Evolutionary conservation across 176 grass and related monocot genomes (phyloP), one percentile per base, ranked within the genome.

Genomic region (Phoenix dactylifera): DNA sequence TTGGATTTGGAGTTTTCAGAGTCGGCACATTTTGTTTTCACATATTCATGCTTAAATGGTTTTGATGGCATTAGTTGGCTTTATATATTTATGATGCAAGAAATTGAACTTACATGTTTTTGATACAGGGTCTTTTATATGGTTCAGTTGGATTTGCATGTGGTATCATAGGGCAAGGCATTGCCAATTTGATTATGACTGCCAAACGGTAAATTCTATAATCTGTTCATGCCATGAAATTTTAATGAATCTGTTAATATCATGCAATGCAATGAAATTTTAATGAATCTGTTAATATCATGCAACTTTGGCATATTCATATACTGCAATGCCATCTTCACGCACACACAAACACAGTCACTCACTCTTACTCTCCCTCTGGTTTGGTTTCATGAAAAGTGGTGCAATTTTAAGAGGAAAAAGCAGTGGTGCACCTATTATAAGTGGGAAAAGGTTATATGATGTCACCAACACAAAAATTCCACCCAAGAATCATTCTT

Each of bases 131-230:
- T 15, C 30, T 89, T 69, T 87, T 95, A 77, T 95, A 95, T 63
- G 86, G 80, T 55, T 49, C 74, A 4, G 91, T 90, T 82, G 86
- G 91, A 73, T 95, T 95, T 78, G 75, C 70, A 54, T 96, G 91
- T 53, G 86, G 86, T 26, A 75, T 90, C 68, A 75, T 96, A 50
- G 86, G 91, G 51, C 86, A 96, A 87, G 91, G 91, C 23, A 90
- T 96, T 73, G 91, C 91, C 22, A 96, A 96, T 77, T 79, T 96
- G 83, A 96, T 96, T 73, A 96, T 96, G 91, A 90, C 86, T 14
- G 80, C 86, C 58, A 96, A 96, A 77, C 62, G 86, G 83, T 86
- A 70, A 72, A 24, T 28, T 51, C 32, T 39, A 10, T 39, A 39
- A 39, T 39, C 32, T 52, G 16, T 39, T 44, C 35, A 56, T 16